Base-by-base conservation (phyloP, 1,139 yeast species). In the Tardiomyces digboiensis region DNA sequence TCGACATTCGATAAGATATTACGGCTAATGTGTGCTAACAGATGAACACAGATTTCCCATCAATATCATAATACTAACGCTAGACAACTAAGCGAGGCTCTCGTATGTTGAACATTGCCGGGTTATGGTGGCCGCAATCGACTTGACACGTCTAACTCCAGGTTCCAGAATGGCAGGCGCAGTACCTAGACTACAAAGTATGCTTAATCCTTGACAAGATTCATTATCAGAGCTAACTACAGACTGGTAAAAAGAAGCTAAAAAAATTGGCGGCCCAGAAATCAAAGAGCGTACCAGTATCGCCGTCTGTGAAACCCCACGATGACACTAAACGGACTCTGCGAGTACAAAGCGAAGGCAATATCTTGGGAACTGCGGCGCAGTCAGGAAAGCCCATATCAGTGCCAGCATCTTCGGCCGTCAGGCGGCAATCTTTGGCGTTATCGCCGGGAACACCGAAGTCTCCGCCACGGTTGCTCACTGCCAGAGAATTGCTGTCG, bases 151-250 rank as follows among this genome's bases (percentile, higher is more conserved):
- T 3, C 37, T 16, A 14, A 33, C 5, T 8, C 3, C 37, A 33
- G 37, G 85, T 85, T 6, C 95, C 95, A 1, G 96, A 87, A 61
- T 87, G 96, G 96, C 72, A 78, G 53, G 78, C 76, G 48, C 88
- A 82, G 59, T 87, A 88, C 55, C 68, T 88, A 37, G 80, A 86
- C 61, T 88, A 88, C 59, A 82, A 81, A 58, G 65, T 26, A 8
- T 13, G 33, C 14, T n/a, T 13, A 13, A n/a, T 8, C 26, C 10
- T 12, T 7, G 26, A 12, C 26, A 22, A 12, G 26, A 22, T 7
- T 22, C 12, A 12, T 7, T 8, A 12, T 12, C 7, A 22, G 12
- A 7, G 12, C 26, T 22, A 22, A 22, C 12, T 22, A n/a, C 10
- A 26, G 33, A 8, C 53, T 21, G 84, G 84, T 18, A 79, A 79